Base-by-base conservation (phyloP, 495 filamentous ascomycete species). In the Tuber aestivum region DNA sequence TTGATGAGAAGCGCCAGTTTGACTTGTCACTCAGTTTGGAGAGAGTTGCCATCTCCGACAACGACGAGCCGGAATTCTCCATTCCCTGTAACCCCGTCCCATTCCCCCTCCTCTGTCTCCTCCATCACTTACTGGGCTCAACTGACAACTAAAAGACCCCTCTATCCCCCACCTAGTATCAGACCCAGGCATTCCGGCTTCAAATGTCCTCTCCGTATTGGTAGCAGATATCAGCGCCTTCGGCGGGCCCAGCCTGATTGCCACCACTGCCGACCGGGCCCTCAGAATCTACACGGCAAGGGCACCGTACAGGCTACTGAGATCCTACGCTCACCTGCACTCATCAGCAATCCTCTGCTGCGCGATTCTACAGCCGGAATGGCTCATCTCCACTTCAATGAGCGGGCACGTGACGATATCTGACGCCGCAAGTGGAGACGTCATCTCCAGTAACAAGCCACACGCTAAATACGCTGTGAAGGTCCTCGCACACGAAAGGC, bases 381-480 rank as follows among this genome's bases (percentile, higher is more conserved):
- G 70, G 74, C 78, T 87, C 12, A 70, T 92, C 45, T 84, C 87
- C 70, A 85, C 87, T 44, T 87, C 87, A 76, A 92, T 92, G 91
- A 89, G 89, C n/a, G 91, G 91, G 2, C 85, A 88, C 65, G 79
- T 91, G 18, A 72, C 87, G 27, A 75, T 85, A 77, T 89, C 80
- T 80, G 85, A 83, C 78, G 80, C 81, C 6, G 75, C 83, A 38
- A 77, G 79, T 1, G 85, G 84, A 21, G 79, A 81, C 16, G 75
- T 87, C 0, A 71, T 90, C 27, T 86, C 86, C n/a, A 82, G 77
- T 10, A 82, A 89, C 73, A 87, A 85, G 41, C 88, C 91, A 74
- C 91, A 92, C 77, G 78, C 78, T 9, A 92, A 92, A 82, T 92
- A 91, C 80, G 85, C 86, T 9, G 89, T 91, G 73, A 88, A 88